Conservation (phyloP, 164 flowering plant genomes). For the Chimonanthus praecox region DNA sequence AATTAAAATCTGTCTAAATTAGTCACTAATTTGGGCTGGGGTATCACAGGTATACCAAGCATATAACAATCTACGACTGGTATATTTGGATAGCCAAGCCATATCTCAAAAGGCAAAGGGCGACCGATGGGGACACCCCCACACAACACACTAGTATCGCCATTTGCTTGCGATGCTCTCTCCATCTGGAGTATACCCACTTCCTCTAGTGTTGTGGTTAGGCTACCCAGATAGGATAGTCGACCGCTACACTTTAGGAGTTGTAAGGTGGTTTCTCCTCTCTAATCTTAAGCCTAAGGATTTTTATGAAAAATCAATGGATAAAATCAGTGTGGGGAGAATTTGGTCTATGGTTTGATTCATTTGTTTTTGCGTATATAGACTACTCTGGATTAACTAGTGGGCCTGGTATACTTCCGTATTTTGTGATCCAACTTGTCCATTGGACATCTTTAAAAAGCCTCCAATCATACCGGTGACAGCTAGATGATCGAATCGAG, state of each 20-base stretch:
- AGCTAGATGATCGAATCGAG: too few relatives aligned
- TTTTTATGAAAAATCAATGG: too few relatives aligned
- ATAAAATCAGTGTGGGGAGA: too few relatives aligned
- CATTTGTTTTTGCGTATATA: too few relatives aligned
- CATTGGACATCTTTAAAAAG: too few relatives aligned
- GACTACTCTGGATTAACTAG: too few relatives aligned
- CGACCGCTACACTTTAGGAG: not conserved
- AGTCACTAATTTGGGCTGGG: too few relatives aligned
- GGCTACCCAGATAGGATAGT: not conserved
- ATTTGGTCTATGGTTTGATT: too few relatives aligned
- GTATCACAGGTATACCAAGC: not conserved
- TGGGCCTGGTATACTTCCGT: too few relatives aligned
- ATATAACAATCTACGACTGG: not conserved
- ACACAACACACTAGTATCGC: not conserved
- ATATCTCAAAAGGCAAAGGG: conserved; percentile 1
- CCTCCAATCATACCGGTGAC: too few relatives aligned
- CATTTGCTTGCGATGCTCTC: not conserved
- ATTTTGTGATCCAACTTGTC: too few relatives aligned
- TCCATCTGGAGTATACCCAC: conserved; percentile 1
- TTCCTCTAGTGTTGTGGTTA: conserved; percentile 1
- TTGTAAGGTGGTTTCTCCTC: not conserved
- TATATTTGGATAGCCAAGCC: not conserved
- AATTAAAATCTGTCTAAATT: too few relatives aligned
- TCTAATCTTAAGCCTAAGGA: not conserved
- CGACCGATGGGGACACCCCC: not conserved